Evolutionary conservation across 2,329 filamentous ascomycete genomes (phyloP), one percentile per base, ranked within the genome.

Genomic region (Sclerotinia nivalis): DNA sequence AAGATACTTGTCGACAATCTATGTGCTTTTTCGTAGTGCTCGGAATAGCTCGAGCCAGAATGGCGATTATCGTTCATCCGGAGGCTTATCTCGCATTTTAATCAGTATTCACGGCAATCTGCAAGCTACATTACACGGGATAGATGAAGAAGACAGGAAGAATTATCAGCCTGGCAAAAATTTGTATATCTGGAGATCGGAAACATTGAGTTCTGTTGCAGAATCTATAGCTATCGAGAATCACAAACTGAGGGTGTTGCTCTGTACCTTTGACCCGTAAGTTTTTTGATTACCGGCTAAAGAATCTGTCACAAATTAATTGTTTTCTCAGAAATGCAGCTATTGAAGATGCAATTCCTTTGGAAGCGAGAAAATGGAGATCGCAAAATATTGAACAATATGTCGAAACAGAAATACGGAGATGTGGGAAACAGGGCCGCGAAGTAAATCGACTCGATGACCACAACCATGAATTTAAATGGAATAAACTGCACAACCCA

Each of bases 191-290:
- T 69, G 40, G 58, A 18, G 47, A 1, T 20, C 47, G 2, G 45
- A 31, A 12, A 12, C 15, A 18, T 20, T 45, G 5, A 10, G 20
- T 25, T 8, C 28, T n/a, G 5, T 37, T 8, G 3, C 20, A 25
- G 37, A 69, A 15, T 18, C 25, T 8, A 64, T 65, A 25, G 45
- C 22, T 4, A 56, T 69, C 1, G 58, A 69, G 8, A 62, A 69
- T 25, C 37, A 55, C 13, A 69, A 69, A 52, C 50, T 69, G n/a
- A 59, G 25, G n/a, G 58, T 64, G 15, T 28, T 65, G 37, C 49
- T 69, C 28, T 64, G 58, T 54, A 55, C 58, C 20, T 64, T 69
- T 20, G 45, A 69, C 31, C 58, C 49, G 67, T 69, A 28, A 55
- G 67, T 64, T 2, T 2, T 13, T 25, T 28, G 3, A n/a, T 2